Base-by-base conservation (phyloP, 306 rosid species). In the Dryas alaskensis region DNA sequence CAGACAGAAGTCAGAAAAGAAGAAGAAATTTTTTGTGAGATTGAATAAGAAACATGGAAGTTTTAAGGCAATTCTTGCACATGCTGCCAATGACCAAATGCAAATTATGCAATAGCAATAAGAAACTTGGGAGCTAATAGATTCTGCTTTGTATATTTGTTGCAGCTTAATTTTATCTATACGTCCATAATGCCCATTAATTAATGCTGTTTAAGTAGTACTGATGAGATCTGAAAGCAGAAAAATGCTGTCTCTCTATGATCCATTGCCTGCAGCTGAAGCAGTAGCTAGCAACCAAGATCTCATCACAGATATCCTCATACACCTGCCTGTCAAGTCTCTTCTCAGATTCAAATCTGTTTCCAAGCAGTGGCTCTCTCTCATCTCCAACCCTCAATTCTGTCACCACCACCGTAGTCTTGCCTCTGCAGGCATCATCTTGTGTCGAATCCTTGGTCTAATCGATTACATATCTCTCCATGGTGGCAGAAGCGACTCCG, bases 331-430 rank as follows among this genome's bases (percentile, higher is more conserved):
- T 1, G 67, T 60, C 42, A 76, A 69, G n/a, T 69, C 75, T 9
- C 61, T 76, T 22, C 55, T 76, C 69, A 58, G 75, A 11, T 69
- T 69, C 59, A 77, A 57, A 65, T 60, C 58, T 27, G 81, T 69
- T 14, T 77, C 75, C 44, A 77, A 77, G 60, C 49, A 57, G 40
- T 77, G 76, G 81, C 74, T 48, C 12, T 57, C 6, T 3, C 42
- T 70, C 4, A 70, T 77, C 65, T 77, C 75, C n/a, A 51, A 45
- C 47, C 65, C 65, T 17, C 43, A 27, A 14, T 73, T 73, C 48
- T 13, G n/a, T 47, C 65, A 10, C 58, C 39, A 6, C 10, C 68
- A 61, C 60, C 49, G 50, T 39, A 40, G 12, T 3, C 69, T 60
- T 62, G 49, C 69, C 60, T 55, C 75, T 22, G 16, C 68, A 7